phyloP scores from a whole-genome alignment of 129 eudicot genomes.

The Tanacetum coccineum region DNA sequence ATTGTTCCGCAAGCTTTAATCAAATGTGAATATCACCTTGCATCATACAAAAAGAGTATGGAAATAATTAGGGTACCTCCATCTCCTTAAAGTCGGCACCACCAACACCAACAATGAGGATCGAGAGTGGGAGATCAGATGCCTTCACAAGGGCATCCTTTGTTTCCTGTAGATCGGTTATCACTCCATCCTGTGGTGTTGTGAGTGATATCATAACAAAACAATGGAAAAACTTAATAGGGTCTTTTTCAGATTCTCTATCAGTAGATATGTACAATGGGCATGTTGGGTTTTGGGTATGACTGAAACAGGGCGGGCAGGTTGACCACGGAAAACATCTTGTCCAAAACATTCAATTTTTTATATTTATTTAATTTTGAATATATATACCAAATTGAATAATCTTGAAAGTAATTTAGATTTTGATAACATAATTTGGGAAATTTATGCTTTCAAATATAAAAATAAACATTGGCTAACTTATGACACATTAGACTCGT shows the following conservation, averaged over 20 bases:
- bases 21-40: not conserved
- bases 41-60: constrained; percentile 9
- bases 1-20: constrained; percentile 3
- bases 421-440: constrained; percentile 1
- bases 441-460: not conserved
- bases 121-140: constrained; percentile 85
- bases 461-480: not conserved
- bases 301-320: too few species aligned
- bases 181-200: constrained; percentile 76
- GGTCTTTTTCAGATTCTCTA: constrained; percentile 3
- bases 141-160: constrained; percentile 94
- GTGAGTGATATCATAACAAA: constrained; percentile 1
- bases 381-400: not conserved
- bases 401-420: not conserved
- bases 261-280: not conserved
- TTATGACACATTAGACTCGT: not conserved
- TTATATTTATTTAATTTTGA: not conserved
- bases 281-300: not conserved
- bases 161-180: constrained; percentile 95
- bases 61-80: constrained; percentile 57
- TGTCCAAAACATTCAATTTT: not conserved
- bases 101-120: constrained; percentile 95
- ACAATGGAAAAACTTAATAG: not conserved
- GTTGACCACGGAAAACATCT: not conserved
- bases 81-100: constrained; percentile 97